These are phyloP conservation scores for Naganishia onofrii DNA, from an alignment of 768 basidiomycete genomes.

Conservation along the genomic window DNA sequence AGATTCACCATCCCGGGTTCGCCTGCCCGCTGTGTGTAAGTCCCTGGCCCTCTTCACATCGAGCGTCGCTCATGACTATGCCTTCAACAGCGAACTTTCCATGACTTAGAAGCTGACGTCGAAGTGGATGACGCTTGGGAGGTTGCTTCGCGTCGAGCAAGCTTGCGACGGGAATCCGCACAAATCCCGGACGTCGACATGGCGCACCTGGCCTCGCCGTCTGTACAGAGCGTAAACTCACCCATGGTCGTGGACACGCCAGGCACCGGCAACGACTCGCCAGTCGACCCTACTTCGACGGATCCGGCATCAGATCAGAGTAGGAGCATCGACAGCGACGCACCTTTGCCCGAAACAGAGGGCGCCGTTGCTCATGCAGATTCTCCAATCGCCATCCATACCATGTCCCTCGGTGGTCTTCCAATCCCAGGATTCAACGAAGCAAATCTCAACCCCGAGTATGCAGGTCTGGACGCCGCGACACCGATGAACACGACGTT, in stretches of 20 bases:
- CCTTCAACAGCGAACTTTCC: conserved; percentile 66
- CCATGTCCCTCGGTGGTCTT: conserved; percentile 26
- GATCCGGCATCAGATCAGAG: background rate
- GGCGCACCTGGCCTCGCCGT: background rate
- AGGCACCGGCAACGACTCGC: background rate
- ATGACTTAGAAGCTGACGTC: conserved; percentile 92
- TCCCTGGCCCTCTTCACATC: background rate
- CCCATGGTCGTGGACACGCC: background rate
- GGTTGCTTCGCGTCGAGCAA: conserved; percentile 42
- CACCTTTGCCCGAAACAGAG: background rate
- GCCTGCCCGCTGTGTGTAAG: conserved; percentile 80
- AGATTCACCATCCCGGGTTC: conserved; percentile 87
- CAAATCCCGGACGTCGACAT: conserved; percentile 18
- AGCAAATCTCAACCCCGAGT: conserved; percentile 31
- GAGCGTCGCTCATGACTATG: background rate
- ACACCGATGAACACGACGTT: conserved; percentile 54
- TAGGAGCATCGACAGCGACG: background rate
- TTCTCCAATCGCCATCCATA: conserved; percentile 17
- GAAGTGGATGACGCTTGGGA: conserved; percentile 62
- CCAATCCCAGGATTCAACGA: conserved; percentile 24
- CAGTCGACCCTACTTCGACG: background rate
- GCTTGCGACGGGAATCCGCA: conserved; percentile 13
- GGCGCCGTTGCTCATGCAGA: background rate
- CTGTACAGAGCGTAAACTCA: background rate
- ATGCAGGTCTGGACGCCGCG: conserved; percentile 36